Evolutionary conservation across 176 grass and related monocot species (phyloP).

Genomic region (Avena sativa): DNA sequence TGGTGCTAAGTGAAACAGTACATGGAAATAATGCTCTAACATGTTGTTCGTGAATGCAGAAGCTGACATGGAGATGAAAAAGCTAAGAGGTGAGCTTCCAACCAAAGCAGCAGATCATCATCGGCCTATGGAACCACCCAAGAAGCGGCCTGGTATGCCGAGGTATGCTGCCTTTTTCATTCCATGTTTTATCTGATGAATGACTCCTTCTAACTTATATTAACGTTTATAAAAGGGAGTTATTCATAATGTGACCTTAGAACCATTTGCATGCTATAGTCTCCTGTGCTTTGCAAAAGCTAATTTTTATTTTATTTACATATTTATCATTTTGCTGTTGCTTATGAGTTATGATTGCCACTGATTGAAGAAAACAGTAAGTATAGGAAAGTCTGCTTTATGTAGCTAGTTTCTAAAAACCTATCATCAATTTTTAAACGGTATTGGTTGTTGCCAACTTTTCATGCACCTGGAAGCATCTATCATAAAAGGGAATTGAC

Average conservation of each 20-base stretch:
- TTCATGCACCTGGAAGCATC: conserved; percentile 29
- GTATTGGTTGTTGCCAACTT: conserved; percentile 10
- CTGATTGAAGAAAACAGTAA: conserved; percentile 33
- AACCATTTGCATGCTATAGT: background rate
- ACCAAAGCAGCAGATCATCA: conserved; percentile 28
- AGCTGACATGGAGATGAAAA: conserved; percentile 56
- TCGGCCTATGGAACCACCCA: conserved; percentile 16
- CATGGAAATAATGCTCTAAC: conserved; percentile 20
- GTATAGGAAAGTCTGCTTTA: conserved; percentile 16
- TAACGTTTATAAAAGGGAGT: background rate
- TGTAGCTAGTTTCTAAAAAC: conserved; percentile 25
- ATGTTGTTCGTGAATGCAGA: conserved; percentile 49
- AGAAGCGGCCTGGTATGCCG: conserved; percentile 40
- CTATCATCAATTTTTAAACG: background rate
- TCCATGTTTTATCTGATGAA: conserved; percentile 35
- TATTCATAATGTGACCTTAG: conserved; percentile 15
- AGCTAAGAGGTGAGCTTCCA: conserved; percentile 45
- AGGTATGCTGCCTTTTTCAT: conserved; percentile 46
- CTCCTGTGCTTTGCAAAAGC: background rate
- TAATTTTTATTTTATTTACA: conserved; percentile 21
- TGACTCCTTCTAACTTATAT: conserved; percentile 16
- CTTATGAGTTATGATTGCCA: conserved; percentile 26
- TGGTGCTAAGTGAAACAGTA: conserved; percentile 15
- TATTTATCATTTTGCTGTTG: conserved; percentile 35
- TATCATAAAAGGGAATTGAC: conserved; percentile 32